Evolutionary conservation across 495 filamentous ascomycete species (phyloP).

Genomic region (Penicillium roqueforti): DNA sequence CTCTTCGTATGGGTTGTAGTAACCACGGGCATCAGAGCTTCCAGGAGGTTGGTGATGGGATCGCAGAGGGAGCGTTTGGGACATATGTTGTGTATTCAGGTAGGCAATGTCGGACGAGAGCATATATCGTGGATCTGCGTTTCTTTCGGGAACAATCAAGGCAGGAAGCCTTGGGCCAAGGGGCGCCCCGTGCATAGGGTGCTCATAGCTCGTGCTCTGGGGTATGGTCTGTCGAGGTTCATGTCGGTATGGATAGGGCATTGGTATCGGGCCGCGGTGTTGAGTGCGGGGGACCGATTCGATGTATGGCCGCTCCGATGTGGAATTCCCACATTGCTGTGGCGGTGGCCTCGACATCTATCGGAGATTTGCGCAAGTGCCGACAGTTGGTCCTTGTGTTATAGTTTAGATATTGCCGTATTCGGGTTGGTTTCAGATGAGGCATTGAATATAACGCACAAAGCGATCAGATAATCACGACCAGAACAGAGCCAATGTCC

Average conservation of each 20-base stretch:
- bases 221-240: constrained; percentile 21
- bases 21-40: constrained; percentile 17
- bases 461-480: constrained; percentile 11
- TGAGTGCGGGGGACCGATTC: constrained; percentile 11
- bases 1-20: constrained; percentile 23
- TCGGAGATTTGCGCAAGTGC: constrained; percentile 11
- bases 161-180: constrained; percentile 18
- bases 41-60: constrained; percentile 13
- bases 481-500: constrained; percentile 7
- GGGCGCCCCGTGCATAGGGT: constrained; percentile 11
- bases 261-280: constrained; percentile 9
- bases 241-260: constrained; percentile 20
- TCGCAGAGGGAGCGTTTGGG: constrained; percentile 23
- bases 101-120: constrained; percentile 23
- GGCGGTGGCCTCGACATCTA: constrained; percentile 28
- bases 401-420: constrained; percentile 13
- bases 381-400: constrained; percentile 15
- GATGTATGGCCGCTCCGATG: constrained; percentile 15
- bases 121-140: constrained; percentile 24
- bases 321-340: constrained; percentile 22
- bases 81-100: constrained; percentile 17
- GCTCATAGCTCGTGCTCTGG: constrained; percentile 19
- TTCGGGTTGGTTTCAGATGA: constrained; percentile 11
- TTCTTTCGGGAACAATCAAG: constrained; percentile 16
- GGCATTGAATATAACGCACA: constrained; percentile 19